phyloP scores from a whole-genome alignment of 2,329 filamentous ascomycete species.

The Fusarium sp. region DNA sequence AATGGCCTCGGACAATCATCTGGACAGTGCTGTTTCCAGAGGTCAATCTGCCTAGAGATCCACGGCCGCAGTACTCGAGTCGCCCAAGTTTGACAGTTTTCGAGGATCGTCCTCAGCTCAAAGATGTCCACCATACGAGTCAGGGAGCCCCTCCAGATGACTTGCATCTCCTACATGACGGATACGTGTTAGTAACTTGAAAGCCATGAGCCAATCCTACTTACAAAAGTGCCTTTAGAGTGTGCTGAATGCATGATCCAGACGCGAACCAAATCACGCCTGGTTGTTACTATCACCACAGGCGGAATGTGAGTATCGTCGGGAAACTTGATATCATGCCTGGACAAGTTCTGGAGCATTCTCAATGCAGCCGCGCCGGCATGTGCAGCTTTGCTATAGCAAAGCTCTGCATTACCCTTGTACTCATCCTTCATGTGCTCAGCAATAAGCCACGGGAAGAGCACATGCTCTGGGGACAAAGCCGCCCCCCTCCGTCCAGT shows the following conservation, averaged over 20 bases:
- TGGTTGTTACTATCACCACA: slow-evolving; percentile 22
- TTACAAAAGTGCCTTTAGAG: slow-evolving; percentile 3
- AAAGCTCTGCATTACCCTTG: not conserved
- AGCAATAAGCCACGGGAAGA: slow-evolving; percentile 30
- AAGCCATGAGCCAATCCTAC: not conserved
- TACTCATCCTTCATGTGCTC: slow-evolving; percentile 26
- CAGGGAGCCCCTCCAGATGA: slow-evolving; percentile 29
- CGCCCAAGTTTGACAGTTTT: slow-evolving; percentile 30
- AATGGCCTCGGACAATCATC: not conserved
- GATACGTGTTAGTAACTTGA: not conserved
- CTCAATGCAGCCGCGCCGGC: slow-evolving; percentile 18
- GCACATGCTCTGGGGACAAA: slow-evolving; percentile 14
- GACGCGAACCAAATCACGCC: slow-evolving; percentile 11
- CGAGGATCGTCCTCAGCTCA: slow-evolving; percentile 23
- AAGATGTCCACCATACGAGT: slow-evolving; percentile 20
- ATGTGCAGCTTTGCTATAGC: slow-evolving; percentile 20
- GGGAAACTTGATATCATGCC: slow-evolving; percentile 4
- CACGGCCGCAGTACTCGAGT: slow-evolving; percentile 23
- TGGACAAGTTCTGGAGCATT: slow-evolving; percentile 17
- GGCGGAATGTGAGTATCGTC: slow-evolving; percentile 9
- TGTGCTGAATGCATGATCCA: slow-evolving; percentile 25
- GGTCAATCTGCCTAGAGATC: slow-evolving; percentile 29
- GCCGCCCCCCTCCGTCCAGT: slow-evolving; percentile 3
- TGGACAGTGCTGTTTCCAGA: slow-evolving; percentile 19
- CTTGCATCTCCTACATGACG: slow-evolving; percentile 20